Evolutionary conservation across 108 stramenopile species (phyloP), one percentile per base, ranked within the genome.

Genomic region (Epithemia pelagica): DNA sequence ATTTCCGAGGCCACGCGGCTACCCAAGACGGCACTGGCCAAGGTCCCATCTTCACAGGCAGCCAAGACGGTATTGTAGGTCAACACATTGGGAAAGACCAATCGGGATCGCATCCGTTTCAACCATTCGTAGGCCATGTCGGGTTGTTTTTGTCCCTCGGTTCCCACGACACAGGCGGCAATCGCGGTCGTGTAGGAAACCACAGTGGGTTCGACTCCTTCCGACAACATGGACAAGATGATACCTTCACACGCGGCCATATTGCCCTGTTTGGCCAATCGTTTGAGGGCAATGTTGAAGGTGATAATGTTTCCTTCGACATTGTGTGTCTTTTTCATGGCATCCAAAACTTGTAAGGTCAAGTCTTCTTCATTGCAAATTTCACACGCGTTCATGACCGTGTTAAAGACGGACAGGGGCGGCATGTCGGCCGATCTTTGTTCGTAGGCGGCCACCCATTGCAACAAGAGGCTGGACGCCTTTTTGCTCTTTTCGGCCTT

Each of bases 171-270:
- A 65, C 89, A 91, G 3, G 90, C 85, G 0, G 88, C 93, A 63
- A 94, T 86, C 5, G 88, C 85, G 1, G 93, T 94, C 31, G 93
- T 94, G 80, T 94, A 94, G 1, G 90, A 84, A 0, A 94, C 90
- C 21, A 94, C 93, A 18, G 82, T 86, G 5, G 93, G 93, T 54
- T 91, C 90, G 30, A 94, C 76, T 25, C 77, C 79, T 51, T 71
- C 70, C 58, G 89, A 82, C 32, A 94, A 80, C 93, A 94, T 94
- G 54, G 85, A 88, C 52, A 94, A 74, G 60, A 94, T 87, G 59
- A 94, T 87, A 60, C 90, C 90, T 54, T 94, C 93, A 62, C 88
- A 89, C 2, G 75, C 90, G 22, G 58, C n/a, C 0, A 65, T 32
- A 61, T 89, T 91, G 26, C 90, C 90, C 26, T 61, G 53, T 74